These are phyloP conservation scores for Kodamaea leandrae DNA, from an alignment of 805 yeast species.

Conservation along the genomic window DNA sequence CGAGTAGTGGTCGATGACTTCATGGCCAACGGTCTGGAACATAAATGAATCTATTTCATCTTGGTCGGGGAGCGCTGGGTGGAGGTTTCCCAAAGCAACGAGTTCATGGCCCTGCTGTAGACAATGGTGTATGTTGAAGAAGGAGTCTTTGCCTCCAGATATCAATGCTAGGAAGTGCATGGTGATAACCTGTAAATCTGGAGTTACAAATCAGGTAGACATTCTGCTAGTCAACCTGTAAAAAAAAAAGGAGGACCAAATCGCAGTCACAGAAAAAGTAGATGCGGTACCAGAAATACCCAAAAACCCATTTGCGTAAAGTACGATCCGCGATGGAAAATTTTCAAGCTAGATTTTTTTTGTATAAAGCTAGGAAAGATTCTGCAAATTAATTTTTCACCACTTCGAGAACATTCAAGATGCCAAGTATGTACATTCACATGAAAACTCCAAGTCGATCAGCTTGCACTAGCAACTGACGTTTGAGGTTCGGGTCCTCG, in stretches of 20 bases:
- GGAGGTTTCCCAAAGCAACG: conserved; percentile 79
- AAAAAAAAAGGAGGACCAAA: too few relatives aligned
- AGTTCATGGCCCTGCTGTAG: conserved; percentile 81
- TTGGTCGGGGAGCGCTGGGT: conserved; percentile 49
- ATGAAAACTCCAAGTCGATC: conserved; percentile 12
- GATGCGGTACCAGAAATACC: background rate
- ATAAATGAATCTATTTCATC: conserved; percentile 87
- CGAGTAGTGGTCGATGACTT: conserved; percentile 60
- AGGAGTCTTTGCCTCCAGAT: conserved; percentile 96
- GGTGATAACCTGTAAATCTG: background rate
- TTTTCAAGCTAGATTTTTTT: conserved; percentile 5
- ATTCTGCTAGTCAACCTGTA: too few relatives aligned
- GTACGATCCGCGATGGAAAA: conserved; percentile 7
- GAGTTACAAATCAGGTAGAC: too few relatives aligned
- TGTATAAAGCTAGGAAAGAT: background rate
- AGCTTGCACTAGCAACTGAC: background rate
- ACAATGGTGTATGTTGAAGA: conserved; percentile 85
- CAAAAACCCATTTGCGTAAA: background rate
- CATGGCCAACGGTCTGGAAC: conserved; percentile 98
- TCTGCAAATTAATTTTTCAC: conserved; percentile 1
- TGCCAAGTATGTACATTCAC: conserved; percentile 59
- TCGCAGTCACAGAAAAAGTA: conserved; percentile 10
- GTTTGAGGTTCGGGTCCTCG: conserved; percentile 75
- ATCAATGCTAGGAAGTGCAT: conserved; percentile 93
- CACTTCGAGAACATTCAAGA: conserved; percentile 34